These are phyloP conservation scores for Metschnikowia arizonensis DNA, from an alignment of 805 yeast species.

Conservation along the genomic window DNA sequence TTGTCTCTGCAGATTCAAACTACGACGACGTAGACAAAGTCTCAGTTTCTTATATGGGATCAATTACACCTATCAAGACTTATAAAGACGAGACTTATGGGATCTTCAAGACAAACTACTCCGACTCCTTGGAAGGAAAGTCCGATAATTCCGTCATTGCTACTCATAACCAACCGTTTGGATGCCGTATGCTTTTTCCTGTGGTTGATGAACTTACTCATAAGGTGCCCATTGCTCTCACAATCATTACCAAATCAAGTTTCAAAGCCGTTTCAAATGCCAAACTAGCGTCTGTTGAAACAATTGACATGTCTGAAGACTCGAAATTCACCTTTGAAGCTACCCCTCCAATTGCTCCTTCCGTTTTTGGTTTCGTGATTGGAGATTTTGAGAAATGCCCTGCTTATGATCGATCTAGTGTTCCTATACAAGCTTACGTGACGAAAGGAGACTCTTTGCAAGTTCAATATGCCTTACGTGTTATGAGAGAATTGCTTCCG, in stretches of 20 bases:
- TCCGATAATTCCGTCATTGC: constrained; percentile 54
- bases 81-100: constrained; percentile 59
- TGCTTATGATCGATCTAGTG: constrained; percentile 21
- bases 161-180: constrained; percentile 70
- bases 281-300: constrained; percentile 22
- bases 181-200: constrained; percentile 62
- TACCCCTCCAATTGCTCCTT: constrained; percentile 58
- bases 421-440: constrained; percentile 53
- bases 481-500: constrained; percentile 47
- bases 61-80: constrained; percentile 47
- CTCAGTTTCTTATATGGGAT: constrained; percentile 46
- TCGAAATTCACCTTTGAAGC: constrained; percentile 40
- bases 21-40: constrained; percentile 9
- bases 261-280: constrained; percentile 54
- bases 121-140: constrained; percentile 45
- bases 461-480: constrained; percentile 49
- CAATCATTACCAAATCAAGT: constrained; percentile 41
- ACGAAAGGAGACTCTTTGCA: constrained; percentile 47
- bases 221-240: constrained; percentile 49
- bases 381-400: constrained; percentile 54
- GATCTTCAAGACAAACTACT: constrained; percentile 62
- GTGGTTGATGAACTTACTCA: constrained; percentile 61
- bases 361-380: constrained; percentile 62
- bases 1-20: constrained; percentile 22
- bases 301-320: constrained; percentile 22